phyloP scores from a whole-genome alignment of 192 early-diverging fungal genomes.

The Pilaira anomala region DNA sequence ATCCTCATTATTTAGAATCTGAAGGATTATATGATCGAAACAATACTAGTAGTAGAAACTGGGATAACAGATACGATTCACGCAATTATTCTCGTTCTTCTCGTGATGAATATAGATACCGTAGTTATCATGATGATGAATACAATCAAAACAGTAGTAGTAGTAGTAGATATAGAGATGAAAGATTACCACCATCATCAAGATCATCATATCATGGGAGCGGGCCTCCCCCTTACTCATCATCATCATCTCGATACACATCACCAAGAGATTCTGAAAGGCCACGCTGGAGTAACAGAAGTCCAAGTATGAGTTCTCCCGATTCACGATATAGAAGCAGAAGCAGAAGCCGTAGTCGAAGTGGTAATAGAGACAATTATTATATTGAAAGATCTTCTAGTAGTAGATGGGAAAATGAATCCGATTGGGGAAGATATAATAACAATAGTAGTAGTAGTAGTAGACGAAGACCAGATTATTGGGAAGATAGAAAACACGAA shows the following conservation, averaged over 20 bases:
- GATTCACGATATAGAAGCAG: constrained; percentile 3
- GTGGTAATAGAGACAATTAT: constrained; percentile 17
- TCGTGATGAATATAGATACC: constrained; percentile 1
- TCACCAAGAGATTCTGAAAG: neutral
- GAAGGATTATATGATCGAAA: neutral
- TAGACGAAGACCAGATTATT: no score
- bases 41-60: no score
- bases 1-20: neutral
- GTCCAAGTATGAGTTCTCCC: neutral
- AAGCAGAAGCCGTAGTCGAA: constrained; percentile 19
- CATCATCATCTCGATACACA: constrained; percentile 12
- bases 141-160: neutral
- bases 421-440: constrained; percentile 1
- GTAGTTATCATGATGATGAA: neutral
- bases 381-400: neutral
- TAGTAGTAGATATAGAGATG: no score
- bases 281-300: neutral
- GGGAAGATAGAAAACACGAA: no score
- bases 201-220: constrained; percentile 5
- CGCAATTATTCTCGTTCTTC: constrained; percentile 9
- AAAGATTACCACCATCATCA: neutral
- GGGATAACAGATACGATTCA: neutral
- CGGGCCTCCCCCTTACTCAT: neutral
- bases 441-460: no score
- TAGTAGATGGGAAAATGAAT: no score